A percentile compares a stretch with the other conserved stretches of the same genome.
These are phyloP conservation scores for Cyclostephanos tholiformis DNA, from an alignment of 108 stramenopile species.

Conservation along the genomic window DNA sequence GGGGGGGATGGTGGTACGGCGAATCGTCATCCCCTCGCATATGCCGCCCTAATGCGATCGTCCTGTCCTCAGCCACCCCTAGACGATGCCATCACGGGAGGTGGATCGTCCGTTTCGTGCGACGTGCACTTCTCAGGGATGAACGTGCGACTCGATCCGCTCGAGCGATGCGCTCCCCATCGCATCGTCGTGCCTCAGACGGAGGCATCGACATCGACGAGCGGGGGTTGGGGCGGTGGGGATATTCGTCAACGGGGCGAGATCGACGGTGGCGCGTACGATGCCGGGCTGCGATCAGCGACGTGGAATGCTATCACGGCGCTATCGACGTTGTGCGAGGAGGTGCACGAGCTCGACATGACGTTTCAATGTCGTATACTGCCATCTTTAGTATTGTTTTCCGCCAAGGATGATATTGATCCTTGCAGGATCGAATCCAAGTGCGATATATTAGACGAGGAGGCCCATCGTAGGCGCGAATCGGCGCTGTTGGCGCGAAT, in stretches of 20 bases:
- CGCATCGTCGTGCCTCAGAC: constrained; percentile 39
- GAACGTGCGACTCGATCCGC: constrained; percentile 35
- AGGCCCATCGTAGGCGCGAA: constrained; percentile 25
- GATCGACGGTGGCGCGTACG: constrained; percentile 22
- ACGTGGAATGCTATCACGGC: constrained; percentile 55
- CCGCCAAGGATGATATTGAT: constrained; percentile 18
- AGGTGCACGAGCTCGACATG: constrained; percentile 44
- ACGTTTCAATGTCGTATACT: constrained; percentile 20
- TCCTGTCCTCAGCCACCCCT: constrained; percentile 38
- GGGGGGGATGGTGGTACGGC: neutral
- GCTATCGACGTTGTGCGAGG: constrained; percentile 54
- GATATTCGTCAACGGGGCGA: constrained; percentile 26
- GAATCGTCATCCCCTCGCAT: constrained; percentile 19
- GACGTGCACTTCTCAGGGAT: constrained; percentile 36
- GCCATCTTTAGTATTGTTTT: constrained; percentile 44
- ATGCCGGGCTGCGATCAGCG: constrained; percentile 15
- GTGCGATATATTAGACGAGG: constrained; percentile 38
- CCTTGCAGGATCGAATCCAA: neutral
- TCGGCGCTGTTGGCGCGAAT: constrained; percentile 45
- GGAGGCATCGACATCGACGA: constrained; percentile 8
- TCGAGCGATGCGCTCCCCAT: constrained; percentile 47
- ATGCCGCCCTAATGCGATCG: constrained; percentile 19
- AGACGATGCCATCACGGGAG: constrained; percentile 46
- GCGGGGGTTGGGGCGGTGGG: too few relatives aligned
- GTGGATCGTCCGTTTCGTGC: constrained; percentile 34